Evolutionary conservation across 2,329 filamentous ascomycete genomes (phyloP).

Genomic region (Fusarium protoensiforme): DNA sequence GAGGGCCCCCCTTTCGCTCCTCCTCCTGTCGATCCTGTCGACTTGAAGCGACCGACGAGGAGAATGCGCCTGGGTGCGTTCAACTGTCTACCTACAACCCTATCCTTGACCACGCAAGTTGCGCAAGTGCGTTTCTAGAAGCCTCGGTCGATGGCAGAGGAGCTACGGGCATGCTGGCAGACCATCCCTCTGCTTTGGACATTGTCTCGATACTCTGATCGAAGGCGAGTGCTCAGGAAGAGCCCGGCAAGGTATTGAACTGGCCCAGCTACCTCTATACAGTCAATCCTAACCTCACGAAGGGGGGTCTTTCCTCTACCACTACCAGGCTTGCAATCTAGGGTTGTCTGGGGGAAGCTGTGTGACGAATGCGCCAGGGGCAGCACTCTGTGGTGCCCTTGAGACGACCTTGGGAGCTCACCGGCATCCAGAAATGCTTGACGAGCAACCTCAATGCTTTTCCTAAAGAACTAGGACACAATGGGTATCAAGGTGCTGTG

Average conservation of each 20-base stretch:
- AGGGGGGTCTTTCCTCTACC: conserved; percentile 8
- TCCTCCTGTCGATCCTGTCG: conserved; percentile 6
- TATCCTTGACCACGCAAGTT: neutral
- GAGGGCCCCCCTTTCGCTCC: neutral
- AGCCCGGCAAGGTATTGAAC: conserved; percentile 13
- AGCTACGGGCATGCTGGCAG: conserved; percentile 24
- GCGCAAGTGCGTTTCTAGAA: neutral
- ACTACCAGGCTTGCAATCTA: conserved; percentile 13
- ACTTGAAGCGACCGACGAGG: conserved; percentile 1
- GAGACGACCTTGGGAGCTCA: neutral
- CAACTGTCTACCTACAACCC: neutral
- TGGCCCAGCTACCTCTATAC: neutral
- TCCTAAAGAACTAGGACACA: neutral
- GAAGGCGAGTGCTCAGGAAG: conserved; percentile 18
- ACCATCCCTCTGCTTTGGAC: conserved; percentile 9
- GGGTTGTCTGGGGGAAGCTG: conserved; percentile 22
- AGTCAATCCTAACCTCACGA: conserved; percentile 18
- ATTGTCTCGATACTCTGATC: conserved; percentile 5
- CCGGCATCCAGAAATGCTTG: conserved; percentile 18
- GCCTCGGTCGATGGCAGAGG: conserved; percentile 1
- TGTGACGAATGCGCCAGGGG: conserved; percentile 15
- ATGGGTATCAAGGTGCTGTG: conserved; percentile 1
- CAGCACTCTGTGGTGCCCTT: conserved; percentile 25
- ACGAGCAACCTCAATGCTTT: conserved; percentile 15
- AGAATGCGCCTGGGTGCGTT: neutral